Evolutionary conservation across 1,284 basidiomycete genomes (phyloP).

Genomic region (Puccinia hordei): DNA sequence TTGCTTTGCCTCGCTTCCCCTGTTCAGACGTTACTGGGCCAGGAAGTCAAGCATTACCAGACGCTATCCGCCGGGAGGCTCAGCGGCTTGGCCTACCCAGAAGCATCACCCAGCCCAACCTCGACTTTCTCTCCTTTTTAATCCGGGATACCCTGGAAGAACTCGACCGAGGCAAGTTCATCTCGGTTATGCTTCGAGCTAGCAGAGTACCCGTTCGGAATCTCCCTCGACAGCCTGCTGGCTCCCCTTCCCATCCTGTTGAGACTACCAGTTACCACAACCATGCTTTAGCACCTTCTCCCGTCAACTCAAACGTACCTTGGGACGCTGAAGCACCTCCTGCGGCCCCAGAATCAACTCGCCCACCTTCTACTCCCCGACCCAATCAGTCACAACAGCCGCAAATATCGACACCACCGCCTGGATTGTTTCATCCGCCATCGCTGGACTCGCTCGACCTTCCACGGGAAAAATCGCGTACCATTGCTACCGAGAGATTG

Average conservation of each 20-base stretch:
- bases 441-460: not conserved
- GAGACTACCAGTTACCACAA: not conserved
- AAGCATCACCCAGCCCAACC: not conserved
- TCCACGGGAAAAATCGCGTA: too few relatives aligned
- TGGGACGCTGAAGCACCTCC: not conserved
- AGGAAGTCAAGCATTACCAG: not conserved
- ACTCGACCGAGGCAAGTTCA: not conserved
- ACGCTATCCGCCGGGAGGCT: constrained; percentile 6
- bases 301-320: not conserved
- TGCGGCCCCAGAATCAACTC: not conserved
- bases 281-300: not conserved
- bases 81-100: not conserved
- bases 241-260: not conserved
- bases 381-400: not conserved
- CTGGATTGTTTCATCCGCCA: not conserved
- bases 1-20: not conserved
- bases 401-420: not conserved
- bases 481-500: not conserved
- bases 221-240: not conserved
- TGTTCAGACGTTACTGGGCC: not conserved
- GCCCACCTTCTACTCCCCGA: not conserved
- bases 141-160: constrained; percentile 16
- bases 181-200: not conserved
- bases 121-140: constrained; percentile 3
- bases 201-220: not conserved